Percentiles rank a stretch among this genome's conserved stretches.
phyloP scores from a whole-genome alignment of 176 grass and related monocot genomes.

The Melocanna baccifera region DNA sequence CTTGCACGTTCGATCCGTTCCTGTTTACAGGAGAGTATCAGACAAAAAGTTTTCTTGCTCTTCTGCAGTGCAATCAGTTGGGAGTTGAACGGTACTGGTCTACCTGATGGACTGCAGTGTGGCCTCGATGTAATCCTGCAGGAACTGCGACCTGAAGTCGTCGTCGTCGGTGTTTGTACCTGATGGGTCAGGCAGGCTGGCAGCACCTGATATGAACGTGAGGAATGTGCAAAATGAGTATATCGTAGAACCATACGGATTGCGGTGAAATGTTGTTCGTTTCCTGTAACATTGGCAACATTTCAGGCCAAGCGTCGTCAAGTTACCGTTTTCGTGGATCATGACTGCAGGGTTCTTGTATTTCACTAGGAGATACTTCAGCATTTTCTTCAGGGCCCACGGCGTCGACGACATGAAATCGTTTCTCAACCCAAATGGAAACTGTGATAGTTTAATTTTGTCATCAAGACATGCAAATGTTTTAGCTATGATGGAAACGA shows the following conservation, averaged over 20 bases:
- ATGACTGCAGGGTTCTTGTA: conserved; percentile 71
- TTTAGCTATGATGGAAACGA: not conserved
- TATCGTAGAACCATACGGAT: not conserved
- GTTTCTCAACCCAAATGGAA: not conserved
- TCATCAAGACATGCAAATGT: not conserved
- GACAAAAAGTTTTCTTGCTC: not conserved
- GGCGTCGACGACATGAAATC: conserved; percentile 34
- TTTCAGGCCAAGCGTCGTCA: not conserved
- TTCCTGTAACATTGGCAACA: not conserved
- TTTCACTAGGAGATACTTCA: conserved; percentile 65
- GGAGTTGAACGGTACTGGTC: not conserved
- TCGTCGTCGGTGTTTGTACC: conserved; percentile 18
- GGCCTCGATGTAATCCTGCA: conserved; percentile 60
- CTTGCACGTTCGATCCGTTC: conserved; percentile 74
- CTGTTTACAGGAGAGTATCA: conserved; percentile 20
- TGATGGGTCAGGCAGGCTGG: not conserved
- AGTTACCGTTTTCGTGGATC: conserved; percentile 89
- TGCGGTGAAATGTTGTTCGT: not conserved
- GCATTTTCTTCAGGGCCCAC: conserved; percentile 74
- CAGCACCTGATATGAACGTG: conserved; percentile 29
- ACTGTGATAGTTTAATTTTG: not conserved
- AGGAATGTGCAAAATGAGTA: not conserved
- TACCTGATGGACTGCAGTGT: conserved; percentile 52
- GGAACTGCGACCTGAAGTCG: conserved; percentile 38
- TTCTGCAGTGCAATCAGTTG: not conserved